Evolutionary conservation across 73 alveolate species (phyloP), one percentile per base, ranked within the genome.

Genomic region (Paramecium tetraurelia): DNA sequence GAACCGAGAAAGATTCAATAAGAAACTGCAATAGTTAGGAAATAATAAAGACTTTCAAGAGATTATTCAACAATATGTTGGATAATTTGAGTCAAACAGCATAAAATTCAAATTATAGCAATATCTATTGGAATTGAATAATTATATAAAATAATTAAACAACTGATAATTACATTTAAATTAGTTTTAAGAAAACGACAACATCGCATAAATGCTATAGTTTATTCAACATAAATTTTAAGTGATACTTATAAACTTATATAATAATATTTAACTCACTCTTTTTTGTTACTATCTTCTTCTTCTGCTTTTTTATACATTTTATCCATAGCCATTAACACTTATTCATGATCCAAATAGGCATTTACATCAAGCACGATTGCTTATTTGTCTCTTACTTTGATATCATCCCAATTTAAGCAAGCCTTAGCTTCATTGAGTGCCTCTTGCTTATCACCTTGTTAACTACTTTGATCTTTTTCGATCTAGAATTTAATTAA

Each of bases 261-360:
- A 29, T 29, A 36, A 29, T 71, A 58, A 36, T 33, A 11, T 16
- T 71, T 71, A 29, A 33, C 16, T 14, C 86, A 33, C 35, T 71
- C 86, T 27, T 29, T 36, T 24, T 71, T 71, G 33, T 71, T 18
- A 18, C n/a, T 53, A 53, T 63, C 84, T 63, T 63, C 84, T 33
- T 63, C 84, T 31, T 31, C 84, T 22, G 46, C 46, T 63, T 63
- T 63, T 27, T 63, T 63, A 63, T 63, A 63, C 84, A 63, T 63
- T 63, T 63, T 63, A 63, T 63, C 84, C 84, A 63, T 63, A 1
- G 84, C 48, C 84, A 63, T 63, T 1, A 63, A 27, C 1, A 72
- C 86, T 36, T 33, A 36, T 72, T 72, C 86, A 72, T 72, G 86
- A 33, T 72, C 86, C 20, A 14, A 21, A 72, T 72, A 72, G 31